These are phyloP conservation scores for Cyclostephanos tholiformis DNA, from an alignment of 108 stramenopile genomes.

Conservation along the genomic window DNA sequence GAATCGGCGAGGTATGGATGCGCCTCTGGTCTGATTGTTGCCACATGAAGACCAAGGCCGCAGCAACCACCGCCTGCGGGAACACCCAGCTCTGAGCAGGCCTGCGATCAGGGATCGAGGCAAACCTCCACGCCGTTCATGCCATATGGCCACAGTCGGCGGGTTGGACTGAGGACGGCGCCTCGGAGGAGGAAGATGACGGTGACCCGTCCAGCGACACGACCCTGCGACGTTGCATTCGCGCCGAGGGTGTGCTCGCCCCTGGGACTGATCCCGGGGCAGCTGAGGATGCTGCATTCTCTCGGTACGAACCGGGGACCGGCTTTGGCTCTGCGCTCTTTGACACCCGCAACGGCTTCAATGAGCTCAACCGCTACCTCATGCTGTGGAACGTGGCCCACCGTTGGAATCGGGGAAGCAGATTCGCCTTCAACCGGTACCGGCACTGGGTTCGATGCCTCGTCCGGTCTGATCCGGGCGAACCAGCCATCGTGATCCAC, in stretches of 20 bases:
- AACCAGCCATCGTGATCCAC: constrained; percentile 2
- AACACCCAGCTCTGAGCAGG: constrained; percentile 1
- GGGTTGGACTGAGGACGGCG: constrained; percentile 1
- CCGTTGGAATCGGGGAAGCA: constrained; percentile 3
- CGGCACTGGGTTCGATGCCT: too few species aligned
- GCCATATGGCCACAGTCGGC: constrained; percentile 8
- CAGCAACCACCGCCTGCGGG: neutral
- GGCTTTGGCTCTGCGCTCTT: constrained; percentile 7
- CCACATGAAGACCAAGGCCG: constrained; percentile 3
- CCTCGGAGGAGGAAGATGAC: neutral
- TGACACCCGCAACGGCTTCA: constrained; percentile 11
- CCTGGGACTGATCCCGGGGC: neutral
- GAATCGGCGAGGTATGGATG: too few species aligned
- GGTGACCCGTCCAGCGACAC: neutral
- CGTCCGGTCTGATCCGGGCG: neutral
- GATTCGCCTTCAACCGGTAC: constrained; percentile 12
- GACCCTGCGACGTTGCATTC: too few species aligned
- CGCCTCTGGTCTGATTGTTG: too few species aligned
- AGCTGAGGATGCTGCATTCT: neutral
- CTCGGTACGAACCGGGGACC: neutral
- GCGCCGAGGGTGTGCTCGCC: too few species aligned
- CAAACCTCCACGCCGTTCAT: neutral
- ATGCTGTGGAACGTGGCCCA: constrained; percentile 13
- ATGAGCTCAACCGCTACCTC: too few species aligned
- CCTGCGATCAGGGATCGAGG: neutral